Conservation (phyloP, 2,329 filamentous ascomycete genomes). For the Arthrobotrys megalospora region DNA sequence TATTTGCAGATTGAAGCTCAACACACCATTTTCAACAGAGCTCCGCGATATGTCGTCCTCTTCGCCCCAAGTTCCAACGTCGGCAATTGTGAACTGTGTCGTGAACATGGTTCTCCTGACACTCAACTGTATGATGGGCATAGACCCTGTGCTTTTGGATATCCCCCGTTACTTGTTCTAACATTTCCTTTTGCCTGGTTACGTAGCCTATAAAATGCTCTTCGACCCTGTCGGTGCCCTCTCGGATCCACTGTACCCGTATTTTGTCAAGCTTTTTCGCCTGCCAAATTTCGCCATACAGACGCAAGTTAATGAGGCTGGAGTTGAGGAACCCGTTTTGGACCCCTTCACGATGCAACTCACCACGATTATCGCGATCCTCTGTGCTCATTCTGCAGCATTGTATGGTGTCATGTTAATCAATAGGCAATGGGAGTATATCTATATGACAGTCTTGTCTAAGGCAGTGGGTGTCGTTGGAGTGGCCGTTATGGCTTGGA, state of each 20-base stretch:
- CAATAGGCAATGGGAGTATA: slow-evolving; percentile 54
- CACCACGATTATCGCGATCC: slow-evolving; percentile 52
- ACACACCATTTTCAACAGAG: slow-evolving; percentile 46
- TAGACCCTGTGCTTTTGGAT: neutral
- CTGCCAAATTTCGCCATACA: slow-evolving; percentile 51
- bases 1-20: slow-evolving; percentile 8
- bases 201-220: slow-evolving; percentile 55
- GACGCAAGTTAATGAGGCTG: slow-evolving; percentile 31
- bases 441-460: slow-evolving; percentile 55
- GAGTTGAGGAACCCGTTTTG: slow-evolving; percentile 38
- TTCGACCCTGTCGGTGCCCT: slow-evolving; percentile 50
- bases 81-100: slow-evolving; percentile 56
- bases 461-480: slow-evolving; percentile 48
- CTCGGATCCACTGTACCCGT: slow-evolving; percentile 50
- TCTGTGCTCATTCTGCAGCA: slow-evolving; percentile 54
- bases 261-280: slow-evolving; percentile 55
- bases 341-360: slow-evolving; percentile 51
- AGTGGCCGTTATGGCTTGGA: slow-evolving; percentile 43
- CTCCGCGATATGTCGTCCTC: slow-evolving; percentile 18
- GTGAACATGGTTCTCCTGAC: slow-evolving; percentile 52
- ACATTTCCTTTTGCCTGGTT: neutral
- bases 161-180: neutral
- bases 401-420: slow-evolving; percentile 48
- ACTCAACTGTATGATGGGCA: slow-evolving; percentile 34
- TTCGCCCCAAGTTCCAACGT: slow-evolving; percentile 52